Percentiles rank a stretch among this genome's conserved stretches.
Evolutionary conservation across 345 rosid species (phyloP).

Genomic region (Melastoma malabathricum): DNA sequence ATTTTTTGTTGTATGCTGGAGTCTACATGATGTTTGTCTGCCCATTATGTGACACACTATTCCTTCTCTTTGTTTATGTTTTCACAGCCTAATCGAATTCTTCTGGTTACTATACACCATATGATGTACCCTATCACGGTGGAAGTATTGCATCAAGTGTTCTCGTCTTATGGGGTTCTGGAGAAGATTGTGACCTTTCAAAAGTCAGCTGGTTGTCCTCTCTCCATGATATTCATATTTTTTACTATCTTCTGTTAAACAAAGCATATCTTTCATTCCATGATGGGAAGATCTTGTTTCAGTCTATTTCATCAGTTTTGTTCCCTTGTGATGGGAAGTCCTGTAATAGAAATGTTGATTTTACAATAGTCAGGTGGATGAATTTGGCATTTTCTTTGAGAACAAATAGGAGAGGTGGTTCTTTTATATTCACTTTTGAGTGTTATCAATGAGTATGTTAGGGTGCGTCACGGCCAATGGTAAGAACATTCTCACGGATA

Average conservation of each 20-base stretch:
- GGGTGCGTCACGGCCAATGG: too few species aligned
- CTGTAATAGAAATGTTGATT: too few species aligned
- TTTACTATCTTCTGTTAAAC: not conserved
- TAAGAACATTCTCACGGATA: too few species aligned
- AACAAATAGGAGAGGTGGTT: too few species aligned
- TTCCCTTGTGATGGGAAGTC: too few species aligned
- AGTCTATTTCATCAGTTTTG: too few species aligned
- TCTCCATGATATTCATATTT: not conserved
- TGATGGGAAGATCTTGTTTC: too few species aligned
- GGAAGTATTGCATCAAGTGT: conserved; percentile 45
- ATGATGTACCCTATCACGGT: conserved; percentile 45
- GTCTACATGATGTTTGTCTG: conserved; percentile 11
- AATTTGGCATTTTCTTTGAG: too few species aligned
- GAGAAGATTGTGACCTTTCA: conserved; percentile 47
- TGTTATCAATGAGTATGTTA: too few species aligned
- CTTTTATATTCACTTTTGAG: too few species aligned
- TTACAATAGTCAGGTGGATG: too few species aligned
- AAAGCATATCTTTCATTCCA: too few species aligned
- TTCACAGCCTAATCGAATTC: conserved; percentile 23
- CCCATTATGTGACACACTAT: conserved; percentile 7
- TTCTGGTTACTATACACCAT: conserved; percentile 34
- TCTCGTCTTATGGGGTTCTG: conserved; percentile 37
- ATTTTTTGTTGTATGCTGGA: conserved; percentile 14
- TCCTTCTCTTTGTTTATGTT: not conserved
- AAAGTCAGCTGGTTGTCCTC: conserved; percentile 38